Percentiles rank a stretch among this genome's conserved stretches.
These are phyloP conservation scores for Phytophthora constricta DNA, from an alignment of 352 stramenopile genomes.

Conservation along the genomic window DNA sequence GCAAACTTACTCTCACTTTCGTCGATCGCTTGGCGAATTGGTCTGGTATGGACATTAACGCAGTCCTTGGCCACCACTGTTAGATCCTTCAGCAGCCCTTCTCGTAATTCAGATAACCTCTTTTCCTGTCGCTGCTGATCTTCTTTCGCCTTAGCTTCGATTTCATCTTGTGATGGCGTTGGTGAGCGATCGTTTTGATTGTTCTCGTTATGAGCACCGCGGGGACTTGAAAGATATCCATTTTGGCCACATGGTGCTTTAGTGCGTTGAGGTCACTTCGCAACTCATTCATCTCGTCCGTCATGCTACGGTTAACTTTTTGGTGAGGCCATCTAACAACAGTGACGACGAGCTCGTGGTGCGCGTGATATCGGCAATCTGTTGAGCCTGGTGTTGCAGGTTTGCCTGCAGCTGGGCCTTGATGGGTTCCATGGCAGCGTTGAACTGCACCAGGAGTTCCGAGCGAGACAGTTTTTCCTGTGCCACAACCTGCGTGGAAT, in stretches of 20 bases:
- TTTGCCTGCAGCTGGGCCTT: slow-evolving; percentile 81
- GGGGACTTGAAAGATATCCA: slow-evolving; percentile 42
- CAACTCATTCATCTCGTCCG: slow-evolving; percentile 59
- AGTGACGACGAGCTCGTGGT: slow-evolving; percentile 63
- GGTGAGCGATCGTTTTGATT: slow-evolving; percentile 3
- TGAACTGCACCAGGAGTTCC: slow-evolving; percentile 84
- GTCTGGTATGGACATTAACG: slow-evolving; percentile 27
- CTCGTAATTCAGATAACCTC: slow-evolving; percentile 22
- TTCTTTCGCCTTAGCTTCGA: slow-evolving; percentile 27
- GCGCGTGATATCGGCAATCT: slow-evolving; percentile 74
- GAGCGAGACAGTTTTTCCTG: slow-evolving; percentile 81
- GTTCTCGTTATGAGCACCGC: slow-evolving; percentile 1
- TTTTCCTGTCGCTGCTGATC: slow-evolving; percentile 29
- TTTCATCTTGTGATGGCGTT: slow-evolving; percentile 27
- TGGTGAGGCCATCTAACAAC: slow-evolving; percentile 67
- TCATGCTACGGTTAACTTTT: slow-evolving; percentile 67
- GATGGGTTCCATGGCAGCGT: slow-evolving; percentile 78
- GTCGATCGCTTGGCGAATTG: slow-evolving; percentile 16
- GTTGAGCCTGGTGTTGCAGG: slow-evolving; percentile 73
- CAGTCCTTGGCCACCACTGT: slow-evolving; percentile 24
- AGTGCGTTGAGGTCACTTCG: slow-evolving; percentile 61
- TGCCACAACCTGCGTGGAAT: slow-evolving; percentile 60
- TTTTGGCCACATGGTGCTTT: slow-evolving; percentile 59
- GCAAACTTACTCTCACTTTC: slow-evolving; percentile 20
- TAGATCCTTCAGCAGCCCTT: slow-evolving; percentile 25